Evolutionary conservation across 192 early-diverging fungal genomes (phyloP), one percentile per base, ranked within the genome.

Genomic region (Tieghemiomyces parasiticus): DNA sequence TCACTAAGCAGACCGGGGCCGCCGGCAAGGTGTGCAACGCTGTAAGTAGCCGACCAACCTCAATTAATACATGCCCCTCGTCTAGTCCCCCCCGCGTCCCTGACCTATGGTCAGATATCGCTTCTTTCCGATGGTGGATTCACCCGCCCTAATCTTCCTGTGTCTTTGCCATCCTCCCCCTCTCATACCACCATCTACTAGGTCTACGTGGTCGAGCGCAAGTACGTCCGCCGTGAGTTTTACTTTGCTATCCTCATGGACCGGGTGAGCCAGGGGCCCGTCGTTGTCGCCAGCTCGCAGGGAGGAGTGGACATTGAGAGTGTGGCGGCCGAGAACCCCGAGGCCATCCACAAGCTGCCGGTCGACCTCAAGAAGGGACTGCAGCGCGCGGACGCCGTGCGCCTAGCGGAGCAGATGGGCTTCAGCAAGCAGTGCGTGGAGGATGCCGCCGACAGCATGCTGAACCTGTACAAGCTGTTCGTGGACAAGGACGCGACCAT

Each of bases 221-320:
- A 91, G 68, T 95, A 91, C 72, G 89, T 91, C 66, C 90, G 93
- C 63, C 86, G 87, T 63, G 93, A 97, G 79, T 97, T 88, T 83
- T 97, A 99, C 86, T 95, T 99, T 83, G 93, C 96, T 50, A 91
- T 99, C 68, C 72, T 95, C 59, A 87, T 94, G 89, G 96, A 97
- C 78, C 91, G 96, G 60, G 83, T 83, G 63, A 83, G 89, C 50
- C 83, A 88, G 70, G 93, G 93, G 47, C 93, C 96, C 34, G 93
- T 97, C 38, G 74, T 99, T 68, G 89, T 99, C 28, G 92, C 92
- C 61, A 95, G 92, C 47, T 88, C 89, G 50, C 90, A 99, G 78
- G 95, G 93, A 63, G 95, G 95, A 64, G 88, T 99, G 75, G 93
- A 99, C 66, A 97, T 99, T 71, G 93, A 99, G 74, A 78, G 74